Evolutionary conservation across 768 basidiomycete genomes (phyloP).

Genomic region (Lentinula lateritia): DNA sequence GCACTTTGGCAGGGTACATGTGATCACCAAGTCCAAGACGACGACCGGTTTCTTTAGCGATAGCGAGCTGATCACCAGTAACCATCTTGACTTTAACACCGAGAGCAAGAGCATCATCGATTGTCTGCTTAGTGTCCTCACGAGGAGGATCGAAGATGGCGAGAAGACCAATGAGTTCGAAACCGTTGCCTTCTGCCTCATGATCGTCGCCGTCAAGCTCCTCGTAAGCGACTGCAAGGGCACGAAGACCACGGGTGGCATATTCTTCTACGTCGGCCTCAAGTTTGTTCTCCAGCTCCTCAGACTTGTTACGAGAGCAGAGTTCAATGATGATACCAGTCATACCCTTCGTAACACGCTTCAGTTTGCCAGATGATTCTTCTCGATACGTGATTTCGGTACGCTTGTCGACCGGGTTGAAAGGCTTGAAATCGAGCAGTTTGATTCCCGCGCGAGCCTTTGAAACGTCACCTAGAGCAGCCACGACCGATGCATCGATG

Average conservation of each 20-base stretch:
- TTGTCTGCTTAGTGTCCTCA: conserved; percentile 97
- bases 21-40: conserved; percentile 97
- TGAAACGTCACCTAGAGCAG: conserved; percentile 63
- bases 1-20: conserved; percentile 99
- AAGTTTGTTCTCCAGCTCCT: conserved; percentile 84
- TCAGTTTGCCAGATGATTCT: conserved; percentile 89
- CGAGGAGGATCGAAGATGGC: conserved; percentile 98
- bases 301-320: conserved; percentile 95
- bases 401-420: conserved; percentile 99
- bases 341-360: conserved; percentile 99
- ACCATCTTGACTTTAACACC: conserved; percentile 99
- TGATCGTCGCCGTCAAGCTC: conserved; percentile 79
- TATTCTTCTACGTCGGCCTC: conserved; percentile 97
- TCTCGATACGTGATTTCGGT: conserved; percentile 98
- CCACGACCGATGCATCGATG: conserved; percentile 85
- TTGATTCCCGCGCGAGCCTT: conserved; percentile 90
- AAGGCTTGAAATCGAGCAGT: conserved; percentile 97
- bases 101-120: conserved; percentile 92
- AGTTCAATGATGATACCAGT: conserved; percentile 98
- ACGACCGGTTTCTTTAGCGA: conserved; percentile 98
- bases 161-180: conserved; percentile 95
- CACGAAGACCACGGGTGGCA: conserved; percentile 93
- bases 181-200: conserved; percentile 91
- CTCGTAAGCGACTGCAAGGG: conserved; percentile 93
- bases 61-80: conserved; percentile 99